Evolutionary conservation across 352 stramenopile species (phyloP).

Genomic region (Globisporangium takayamanum): DNA sequence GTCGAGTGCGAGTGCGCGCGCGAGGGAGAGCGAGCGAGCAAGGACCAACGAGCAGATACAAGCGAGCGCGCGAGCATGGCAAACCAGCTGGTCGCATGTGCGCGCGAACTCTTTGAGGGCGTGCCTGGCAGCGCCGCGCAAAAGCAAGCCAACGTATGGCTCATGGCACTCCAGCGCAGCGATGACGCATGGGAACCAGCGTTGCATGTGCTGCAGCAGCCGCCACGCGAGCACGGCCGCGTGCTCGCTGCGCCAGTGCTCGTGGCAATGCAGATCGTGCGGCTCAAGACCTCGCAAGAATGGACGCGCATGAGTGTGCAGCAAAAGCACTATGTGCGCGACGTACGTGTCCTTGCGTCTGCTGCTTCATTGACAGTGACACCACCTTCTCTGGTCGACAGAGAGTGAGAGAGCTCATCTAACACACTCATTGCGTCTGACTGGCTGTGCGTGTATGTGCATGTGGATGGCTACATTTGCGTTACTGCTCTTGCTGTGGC

Average conservation of each 20-base stretch:
- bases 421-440: background rate
- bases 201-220: constrained; percentile 44
- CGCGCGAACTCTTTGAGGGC: constrained; percentile 63
- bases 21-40: background rate
- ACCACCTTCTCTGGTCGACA: background rate
- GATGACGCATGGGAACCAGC: constrained; percentile 52
- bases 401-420: background rate
- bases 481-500: background rate
- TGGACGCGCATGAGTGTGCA: constrained; percentile 31
- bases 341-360: constrained; percentile 21
- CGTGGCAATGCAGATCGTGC: constrained; percentile 66
- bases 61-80: constrained; percentile 8
- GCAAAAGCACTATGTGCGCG: constrained; percentile 32
- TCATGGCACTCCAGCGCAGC: constrained; percentile 54
- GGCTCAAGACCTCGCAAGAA: constrained; percentile 49
- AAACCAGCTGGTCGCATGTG: constrained; percentile 49
- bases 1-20: background rate
- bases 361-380: background rate
- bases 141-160: constrained; percentile 55
- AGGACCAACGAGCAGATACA: background rate
- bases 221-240: constrained; percentile 14
- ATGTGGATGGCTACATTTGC: constrained; percentile 9
- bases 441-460: constrained; percentile 2
- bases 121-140: constrained; percentile 44
- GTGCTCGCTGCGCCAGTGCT: constrained; percentile 30